Percentiles rank a stretch among this genome's conserved stretches.
Evolutionary conservation across 805 yeast genomes (phyloP).

Genomic region (Yarrowia alimentaria): DNA sequence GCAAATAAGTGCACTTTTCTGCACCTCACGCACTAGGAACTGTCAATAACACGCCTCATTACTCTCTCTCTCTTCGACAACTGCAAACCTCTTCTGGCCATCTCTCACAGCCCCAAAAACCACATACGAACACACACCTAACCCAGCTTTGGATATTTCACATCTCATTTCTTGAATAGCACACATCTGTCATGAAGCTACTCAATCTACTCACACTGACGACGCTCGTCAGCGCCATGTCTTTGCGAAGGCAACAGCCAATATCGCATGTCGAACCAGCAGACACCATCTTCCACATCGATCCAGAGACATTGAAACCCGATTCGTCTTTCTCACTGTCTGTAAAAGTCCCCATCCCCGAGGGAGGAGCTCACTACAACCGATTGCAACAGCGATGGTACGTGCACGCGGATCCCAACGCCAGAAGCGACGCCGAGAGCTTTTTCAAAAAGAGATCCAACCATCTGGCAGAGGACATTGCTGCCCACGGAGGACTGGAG

Average conservation of each 20-base stretch:
- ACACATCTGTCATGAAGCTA: too few species aligned
- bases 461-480: neutral
- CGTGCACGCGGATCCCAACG: slow-evolving; percentile 21
- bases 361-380: slow-evolving; percentile 23
- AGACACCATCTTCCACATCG: slow-evolving; percentile 14
- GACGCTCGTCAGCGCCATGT: slow-evolving; percentile 12
- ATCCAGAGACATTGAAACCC: slow-evolving; percentile 5
- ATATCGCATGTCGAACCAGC: slow-evolving; percentile 21
- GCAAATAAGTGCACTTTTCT: too few species aligned
- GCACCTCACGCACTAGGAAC: too few species aligned
- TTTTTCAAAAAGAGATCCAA: slow-evolving; percentile 7
- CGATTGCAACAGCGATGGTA: slow-evolving; percentile 26
- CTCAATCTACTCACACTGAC: neutral
- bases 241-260: slow-evolving; percentile 20
- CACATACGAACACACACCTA: neutral
- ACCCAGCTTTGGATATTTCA: too few species aligned
- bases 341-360: slow-evolving; percentile 17
- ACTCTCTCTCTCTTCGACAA: too few species aligned
- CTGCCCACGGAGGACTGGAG: slow-evolving; percentile 6
- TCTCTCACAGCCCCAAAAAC: too few species aligned
- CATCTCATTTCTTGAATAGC: too few species aligned
- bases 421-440: slow-evolving; percentile 22
- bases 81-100: too few species aligned
- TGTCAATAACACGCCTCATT: too few species aligned
- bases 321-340: slow-evolving; percentile 12